Conservation (phyloP, 192 early-diverging fungal species). For the Coemansia sp. region DNA sequence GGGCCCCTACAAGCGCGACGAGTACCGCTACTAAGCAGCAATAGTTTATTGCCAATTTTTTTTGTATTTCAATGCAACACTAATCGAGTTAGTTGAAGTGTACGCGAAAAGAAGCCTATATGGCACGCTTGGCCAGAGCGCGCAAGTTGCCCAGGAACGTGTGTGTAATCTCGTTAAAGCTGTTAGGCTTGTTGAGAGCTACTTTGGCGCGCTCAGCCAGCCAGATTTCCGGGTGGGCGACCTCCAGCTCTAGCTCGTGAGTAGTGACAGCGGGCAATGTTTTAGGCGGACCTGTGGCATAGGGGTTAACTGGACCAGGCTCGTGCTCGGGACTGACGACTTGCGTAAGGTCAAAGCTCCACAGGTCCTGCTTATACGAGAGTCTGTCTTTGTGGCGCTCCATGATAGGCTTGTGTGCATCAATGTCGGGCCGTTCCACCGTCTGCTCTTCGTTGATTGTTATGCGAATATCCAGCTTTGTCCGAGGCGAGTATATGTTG, state of each 20-base stretch:
- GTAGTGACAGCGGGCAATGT: conserved; percentile 53
- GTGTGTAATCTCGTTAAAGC: conserved; percentile 70
- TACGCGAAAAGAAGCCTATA: neutral
- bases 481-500: conserved; percentile 82
- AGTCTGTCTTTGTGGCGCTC: conserved; percentile 87
- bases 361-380: conserved; percentile 80
- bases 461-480: conserved; percentile 82
- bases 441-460: conserved; percentile 74
- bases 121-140: conserved; percentile 56
- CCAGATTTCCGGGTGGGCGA: conserved; percentile 59
- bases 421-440: conserved; percentile 43
- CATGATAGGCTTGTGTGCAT: conserved; percentile 50
- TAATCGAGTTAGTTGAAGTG: neutral
- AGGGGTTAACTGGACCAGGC: conserved; percentile 35
- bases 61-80: neutral
- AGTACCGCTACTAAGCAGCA: conserved; percentile 88
- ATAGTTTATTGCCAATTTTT: neutral
- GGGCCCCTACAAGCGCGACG: conserved; percentile 96
- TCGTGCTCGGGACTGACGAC: conserved; percentile 58
- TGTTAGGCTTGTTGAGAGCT: conserved; percentile 59
- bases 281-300: conserved; percentile 43
- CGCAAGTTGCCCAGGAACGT: conserved; percentile 80
- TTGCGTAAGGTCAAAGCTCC: conserved; percentile 88
- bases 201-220: conserved; percentile 64
- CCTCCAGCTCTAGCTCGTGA: conserved; percentile 88